These are phyloP conservation scores for Pulveroboletus sp. DNA, from an alignment of 768 basidiomycete species.

Conservation along the genomic window DNA sequence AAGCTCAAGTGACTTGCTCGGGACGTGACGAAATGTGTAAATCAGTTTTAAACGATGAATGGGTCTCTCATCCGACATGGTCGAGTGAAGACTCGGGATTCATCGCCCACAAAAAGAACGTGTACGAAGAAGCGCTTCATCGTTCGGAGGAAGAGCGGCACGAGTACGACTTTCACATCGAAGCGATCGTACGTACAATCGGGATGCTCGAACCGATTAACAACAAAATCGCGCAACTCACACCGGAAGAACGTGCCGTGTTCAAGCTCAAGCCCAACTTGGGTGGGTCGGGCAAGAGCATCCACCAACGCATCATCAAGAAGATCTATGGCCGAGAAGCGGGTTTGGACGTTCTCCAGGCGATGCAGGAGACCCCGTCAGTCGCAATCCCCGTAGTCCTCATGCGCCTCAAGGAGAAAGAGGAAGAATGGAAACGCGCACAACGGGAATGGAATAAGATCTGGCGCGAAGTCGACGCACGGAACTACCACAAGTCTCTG, in stretches of 20 bases:
- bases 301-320: slow-evolving; percentile 92
- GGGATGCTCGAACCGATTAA: slow-evolving; percentile 87
- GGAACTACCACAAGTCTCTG: slow-evolving; percentile 90
- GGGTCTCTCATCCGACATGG: slow-evolving; percentile 97
- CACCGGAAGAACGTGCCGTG: slow-evolving; percentile 68
- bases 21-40: slow-evolving; percentile 98
- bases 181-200: slow-evolving; percentile 91
- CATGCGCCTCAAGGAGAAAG: slow-evolving; percentile 87
- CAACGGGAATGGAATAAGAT: slow-evolving; percentile 99
- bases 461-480: slow-evolving; percentile 94
- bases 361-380: slow-evolving; percentile 91
- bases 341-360: slow-evolving; percentile 76
- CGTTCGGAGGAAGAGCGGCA: slow-evolving; percentile 97
- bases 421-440: slow-evolving; percentile 97
- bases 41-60: slow-evolving; percentile 95
- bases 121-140: slow-evolving; percentile 95
- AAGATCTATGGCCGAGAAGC: slow-evolving; percentile 93
- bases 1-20: slow-evolving; percentile 83
- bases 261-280: slow-evolving; percentile 91
- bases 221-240: slow-evolving; percentile 79
- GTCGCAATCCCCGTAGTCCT: slow-evolving; percentile 90
- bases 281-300: slow-evolving; percentile 77
- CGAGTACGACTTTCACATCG: slow-evolving; percentile 98
- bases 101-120: slow-evolving; percentile 88
- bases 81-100: slow-evolving; percentile 93